Evolutionary conservation across 306 rosid species (phyloP).

Genomic region (Morella rubra): DNA sequence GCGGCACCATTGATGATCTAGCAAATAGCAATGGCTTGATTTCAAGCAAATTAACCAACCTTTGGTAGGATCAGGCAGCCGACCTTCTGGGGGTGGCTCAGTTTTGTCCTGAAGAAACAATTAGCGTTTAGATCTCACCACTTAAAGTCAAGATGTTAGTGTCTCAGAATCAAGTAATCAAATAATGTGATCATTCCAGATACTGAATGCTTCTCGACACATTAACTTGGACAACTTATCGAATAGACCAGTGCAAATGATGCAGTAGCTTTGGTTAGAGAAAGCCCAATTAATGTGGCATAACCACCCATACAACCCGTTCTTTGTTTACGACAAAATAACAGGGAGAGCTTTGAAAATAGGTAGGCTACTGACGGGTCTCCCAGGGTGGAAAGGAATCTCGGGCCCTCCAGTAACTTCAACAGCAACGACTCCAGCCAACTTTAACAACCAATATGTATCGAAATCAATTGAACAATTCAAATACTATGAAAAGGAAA

Average conservation of each 20-base stretch:
- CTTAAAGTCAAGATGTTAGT: constrained; percentile 25
- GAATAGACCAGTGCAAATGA: no score
- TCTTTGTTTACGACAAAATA: background rate
- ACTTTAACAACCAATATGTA: constrained; percentile 29
- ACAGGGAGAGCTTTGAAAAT: background rate
- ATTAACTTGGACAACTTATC: no score
- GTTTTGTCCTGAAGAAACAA: constrained; percentile 42
- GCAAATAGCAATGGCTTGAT: background rate
- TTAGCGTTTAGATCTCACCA: constrained; percentile 25
- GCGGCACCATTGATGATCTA: background rate
- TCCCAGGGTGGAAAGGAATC: constrained; percentile 59
- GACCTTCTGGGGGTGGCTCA: constrained; percentile 66
- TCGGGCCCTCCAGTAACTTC: constrained; percentile 70
- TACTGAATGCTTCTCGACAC: no score
- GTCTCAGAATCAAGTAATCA: background rate
- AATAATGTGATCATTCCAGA: no score
- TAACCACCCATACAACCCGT: no score
- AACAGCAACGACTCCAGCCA: constrained; percentile 65
- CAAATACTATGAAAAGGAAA: no score
- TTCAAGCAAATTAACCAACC: constrained; percentile 32
- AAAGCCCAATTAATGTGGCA: no score
- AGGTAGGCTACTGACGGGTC: constrained; percentile 39
- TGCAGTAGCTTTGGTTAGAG: no score
- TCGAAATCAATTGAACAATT: no score
- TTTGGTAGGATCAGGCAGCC: constrained; percentile 54